Base-by-base conservation (phyloP, 2,329 filamentous ascomycete genomes). In the Paraphoma chrysanthemicola region DNA sequence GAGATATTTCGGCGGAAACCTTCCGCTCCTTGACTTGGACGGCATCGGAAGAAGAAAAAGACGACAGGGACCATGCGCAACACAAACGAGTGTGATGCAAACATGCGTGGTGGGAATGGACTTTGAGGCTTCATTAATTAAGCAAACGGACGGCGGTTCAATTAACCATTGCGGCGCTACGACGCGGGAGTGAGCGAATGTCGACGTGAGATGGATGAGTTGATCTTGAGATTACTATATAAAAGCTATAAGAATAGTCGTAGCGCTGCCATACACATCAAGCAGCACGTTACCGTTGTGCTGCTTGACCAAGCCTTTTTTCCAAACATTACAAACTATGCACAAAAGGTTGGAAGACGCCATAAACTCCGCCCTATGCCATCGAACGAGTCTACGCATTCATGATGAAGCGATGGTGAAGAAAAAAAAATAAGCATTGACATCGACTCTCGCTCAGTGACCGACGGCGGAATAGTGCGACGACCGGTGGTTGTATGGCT, bases 391-490 rank as follows among this genome's bases (percentile, higher is more conserved):
- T 55, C 18, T 53, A 46, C 55, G 48, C 47, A 23, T 23, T 23
- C 23, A 23, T 3, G 2, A 23, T 5, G 23, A 23, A 3, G 23
- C 5, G 5, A 3, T 5, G 23, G 23, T 56, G 45, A 53, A 62
- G 39, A 44, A 38, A 38, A 11, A 38, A 11, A 6, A 38, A n/a
- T 6, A 38, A 38, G 2, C n/a, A 11, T 11, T 38, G 33, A 11
- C 33, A n/a, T 3, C 6, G 33, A 38, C 3, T 23, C 10, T 2
- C 33, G 44, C 23, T 65, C 51, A 76, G n/a, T 75, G 68, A 9
- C 71, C 72, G 3, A 71, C 62, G 12, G 66, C 68, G 14, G 73
- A 76, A 54, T 76, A 76, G 53, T 76, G 74, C 33, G 73, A 76
- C 30, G 69, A 67, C 42, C 70, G 73, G 3, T 52, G 53, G 48